Evolutionary conservation across 176 grass and related monocot species (phyloP).

Genomic region (Eragrostis curvula): DNA sequence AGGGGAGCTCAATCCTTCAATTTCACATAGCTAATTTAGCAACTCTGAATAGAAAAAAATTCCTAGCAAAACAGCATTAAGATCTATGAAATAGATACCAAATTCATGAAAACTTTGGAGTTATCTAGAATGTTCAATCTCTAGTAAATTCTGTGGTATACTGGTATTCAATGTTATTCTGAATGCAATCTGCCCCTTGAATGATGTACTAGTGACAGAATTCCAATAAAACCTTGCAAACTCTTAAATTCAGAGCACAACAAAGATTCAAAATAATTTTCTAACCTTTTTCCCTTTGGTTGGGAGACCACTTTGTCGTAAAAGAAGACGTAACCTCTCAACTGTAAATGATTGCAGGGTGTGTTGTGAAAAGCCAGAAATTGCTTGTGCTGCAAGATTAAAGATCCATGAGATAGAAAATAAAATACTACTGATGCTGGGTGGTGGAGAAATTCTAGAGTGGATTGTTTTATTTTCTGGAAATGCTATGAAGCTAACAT

Average conservation of each 20-base stretch:
- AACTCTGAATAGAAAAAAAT: no score
- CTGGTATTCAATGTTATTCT: neutral
- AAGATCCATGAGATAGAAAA: constrained; percentile 18
- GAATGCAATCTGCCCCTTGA: constrained; percentile 2
- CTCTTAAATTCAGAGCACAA: constrained; percentile 1
- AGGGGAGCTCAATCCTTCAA: no score
- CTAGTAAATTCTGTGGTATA: neutral
- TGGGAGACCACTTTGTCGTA: constrained; percentile 77
- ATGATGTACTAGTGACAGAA: neutral
- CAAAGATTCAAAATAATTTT: constrained; percentile 28
- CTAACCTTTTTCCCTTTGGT: constrained; percentile 89
- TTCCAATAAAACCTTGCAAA: neutral
- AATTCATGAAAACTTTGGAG: neutral
- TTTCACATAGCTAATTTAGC: no score
- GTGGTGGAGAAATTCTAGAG: neutral
- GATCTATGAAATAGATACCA: no score
- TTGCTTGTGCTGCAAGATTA: constrained; percentile 52
- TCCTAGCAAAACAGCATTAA: no score
- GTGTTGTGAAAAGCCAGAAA: constrained; percentile 63
- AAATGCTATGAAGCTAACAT: constrained; percentile 20
- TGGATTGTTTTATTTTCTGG: neutral
- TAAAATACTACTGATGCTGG: neutral
- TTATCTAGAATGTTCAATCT: neutral
- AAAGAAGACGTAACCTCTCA: constrained; percentile 74
- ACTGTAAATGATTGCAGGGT: constrained; percentile 82